Evolutionary conservation across 106 monocot genomes (phyloP).

Genomic region (Allium fistulosum): DNA sequence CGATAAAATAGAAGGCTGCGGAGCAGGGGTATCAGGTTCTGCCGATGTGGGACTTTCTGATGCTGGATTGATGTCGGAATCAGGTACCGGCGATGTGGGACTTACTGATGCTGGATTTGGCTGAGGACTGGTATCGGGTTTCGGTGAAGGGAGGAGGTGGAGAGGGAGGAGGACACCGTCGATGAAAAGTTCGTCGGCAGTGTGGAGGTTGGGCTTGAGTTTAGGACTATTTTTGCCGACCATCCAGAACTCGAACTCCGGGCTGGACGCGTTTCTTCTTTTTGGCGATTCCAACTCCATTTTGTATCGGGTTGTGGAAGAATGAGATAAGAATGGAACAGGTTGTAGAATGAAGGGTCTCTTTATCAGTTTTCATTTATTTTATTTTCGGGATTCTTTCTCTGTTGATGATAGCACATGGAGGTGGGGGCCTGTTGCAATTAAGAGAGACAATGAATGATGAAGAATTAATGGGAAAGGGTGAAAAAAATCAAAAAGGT

Average conservation of each 20-base stretch:
- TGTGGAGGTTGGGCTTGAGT: constrained; percentile 23
- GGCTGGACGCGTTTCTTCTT: constrained; percentile 10
- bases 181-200: constrained; percentile 76
- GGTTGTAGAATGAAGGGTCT: too few species aligned
- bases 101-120: background rate
- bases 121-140: background rate
- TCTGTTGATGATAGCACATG: too few species aligned
- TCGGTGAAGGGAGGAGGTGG: background rate
- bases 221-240: constrained; percentile 17
- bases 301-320: too few species aligned
- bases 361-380: too few species aligned
- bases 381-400: too few species aligned
- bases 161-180: constrained; percentile 79
- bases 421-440: too few species aligned
- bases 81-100: background rate
- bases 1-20: background rate
- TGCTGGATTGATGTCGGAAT: background rate
- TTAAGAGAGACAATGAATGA: too few species aligned
- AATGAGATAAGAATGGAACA: too few species aligned
- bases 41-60: background rate
- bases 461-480: too few species aligned
- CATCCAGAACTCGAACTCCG: constrained; percentile 57
- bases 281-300: constrained; percentile 4
- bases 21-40: background rate
- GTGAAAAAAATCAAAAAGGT: too few species aligned